These are phyloP conservation scores for Pezicula rhizophila DNA, from an alignment of 2,329 filamentous ascomycete genomes.

Conservation along the genomic window DNA sequence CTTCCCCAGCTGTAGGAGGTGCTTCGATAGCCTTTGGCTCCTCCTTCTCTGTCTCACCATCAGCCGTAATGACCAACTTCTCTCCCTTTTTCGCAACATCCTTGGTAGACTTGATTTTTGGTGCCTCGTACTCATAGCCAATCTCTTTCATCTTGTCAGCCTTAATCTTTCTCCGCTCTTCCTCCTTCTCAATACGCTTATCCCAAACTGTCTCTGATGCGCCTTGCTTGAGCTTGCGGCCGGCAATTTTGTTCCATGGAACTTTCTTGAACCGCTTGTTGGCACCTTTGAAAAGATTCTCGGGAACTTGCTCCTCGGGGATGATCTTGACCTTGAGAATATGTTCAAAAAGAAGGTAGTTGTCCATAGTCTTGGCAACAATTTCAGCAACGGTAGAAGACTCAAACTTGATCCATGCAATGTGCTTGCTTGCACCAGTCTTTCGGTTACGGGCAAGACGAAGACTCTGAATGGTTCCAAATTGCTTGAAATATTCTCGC, in stretches of 20 bases:
- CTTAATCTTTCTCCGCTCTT: constrained; percentile 61
- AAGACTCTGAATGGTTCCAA: constrained; percentile 71
- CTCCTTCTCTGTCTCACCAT: constrained; percentile 18
- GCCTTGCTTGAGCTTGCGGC: constrained; percentile 66
- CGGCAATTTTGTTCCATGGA: constrained; percentile 82
- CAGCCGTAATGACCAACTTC: constrained; percentile 13
- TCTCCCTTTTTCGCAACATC: constrained; percentile 37
- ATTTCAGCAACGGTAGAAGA: constrained; percentile 77
- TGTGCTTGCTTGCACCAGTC: constrained; percentile 88
- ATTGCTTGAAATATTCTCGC: constrained; percentile 88
- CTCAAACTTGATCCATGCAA: constrained; percentile 86
- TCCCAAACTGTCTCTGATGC: constrained; percentile 73
- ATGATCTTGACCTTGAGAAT: constrained; percentile 83
- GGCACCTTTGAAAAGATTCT: constrained; percentile 81
- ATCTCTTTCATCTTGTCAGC: constrained; percentile 70
- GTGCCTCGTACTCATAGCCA: constrained; percentile 77
- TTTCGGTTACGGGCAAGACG: constrained; percentile 87
- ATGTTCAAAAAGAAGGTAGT: constrained; percentile 92
- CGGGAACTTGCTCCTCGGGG: constrained; percentile 69
- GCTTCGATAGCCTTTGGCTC: constrained; percentile 25
- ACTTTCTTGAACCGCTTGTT: constrained; percentile 85
- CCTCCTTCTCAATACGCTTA: constrained; percentile 66
- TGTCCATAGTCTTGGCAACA: constrained; percentile 93
- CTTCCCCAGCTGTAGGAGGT: constrained; percentile 15
- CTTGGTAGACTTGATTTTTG: constrained; percentile 60